Conservation (phyloP, 2,329 filamentous ascomycete species). For the Ceratocystis albifundus region DNA sequence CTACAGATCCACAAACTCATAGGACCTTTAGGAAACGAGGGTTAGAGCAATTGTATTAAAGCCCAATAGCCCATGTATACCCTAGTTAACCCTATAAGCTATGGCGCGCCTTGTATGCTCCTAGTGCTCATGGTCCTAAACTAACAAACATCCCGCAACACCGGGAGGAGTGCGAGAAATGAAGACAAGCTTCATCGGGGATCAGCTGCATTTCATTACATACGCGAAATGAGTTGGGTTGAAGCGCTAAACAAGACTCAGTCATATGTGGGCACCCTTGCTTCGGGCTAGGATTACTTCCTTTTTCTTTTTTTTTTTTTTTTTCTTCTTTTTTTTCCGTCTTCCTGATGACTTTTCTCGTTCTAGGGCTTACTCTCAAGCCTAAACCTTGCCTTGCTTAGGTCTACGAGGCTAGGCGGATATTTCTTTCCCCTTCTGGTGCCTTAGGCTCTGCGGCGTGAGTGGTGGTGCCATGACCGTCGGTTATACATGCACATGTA, state of each 20-base stretch:
- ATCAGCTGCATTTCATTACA: not conserved
- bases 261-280: not conserved
- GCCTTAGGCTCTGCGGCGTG: too few relatives aligned
- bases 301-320: too few relatives aligned
- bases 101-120: not conserved
- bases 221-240: not conserved
- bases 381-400: too few relatives aligned
- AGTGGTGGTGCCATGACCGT: not conserved
- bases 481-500: conserved; percentile 1
- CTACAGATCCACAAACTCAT: not conserved
- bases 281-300: not conserved
- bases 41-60: not conserved
- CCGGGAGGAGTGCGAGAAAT: not conserved
- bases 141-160: not conserved
- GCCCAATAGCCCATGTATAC: fast-evolving
- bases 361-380: not conserved
- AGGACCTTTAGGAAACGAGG: not conserved
- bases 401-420: too few relatives aligned
- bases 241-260: too few relatives aligned
- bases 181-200: not conserved
- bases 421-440: too few relatives aligned
- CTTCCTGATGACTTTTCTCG: not conserved
- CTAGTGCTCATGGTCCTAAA: not conserved
- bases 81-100: not conserved
- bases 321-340: too few relatives aligned